Evolutionary conservation across 192 early-diverging fungal species (phyloP).

Genomic region (Chytriomyces sp.): DNA sequence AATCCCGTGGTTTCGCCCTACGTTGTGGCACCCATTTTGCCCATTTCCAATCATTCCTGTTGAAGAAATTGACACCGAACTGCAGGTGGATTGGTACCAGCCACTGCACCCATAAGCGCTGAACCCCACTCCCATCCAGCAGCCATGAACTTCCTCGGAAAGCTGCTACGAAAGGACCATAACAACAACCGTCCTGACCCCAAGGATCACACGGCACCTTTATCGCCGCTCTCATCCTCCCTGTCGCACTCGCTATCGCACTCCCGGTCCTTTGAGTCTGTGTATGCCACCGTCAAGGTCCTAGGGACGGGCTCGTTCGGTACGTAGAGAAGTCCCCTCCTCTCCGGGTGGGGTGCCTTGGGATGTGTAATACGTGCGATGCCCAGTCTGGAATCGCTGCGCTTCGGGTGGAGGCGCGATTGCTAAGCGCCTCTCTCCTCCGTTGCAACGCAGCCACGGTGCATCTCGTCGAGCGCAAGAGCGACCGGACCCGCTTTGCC

Average conservation of each 20-base stretch:
- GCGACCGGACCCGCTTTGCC: constrained; percentile 44
- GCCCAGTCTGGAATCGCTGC: not conserved
- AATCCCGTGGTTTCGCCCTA: too few species aligned
- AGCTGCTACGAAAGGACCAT: not conserved
- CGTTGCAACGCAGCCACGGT: not conserved
- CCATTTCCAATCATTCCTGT: too few species aligned
- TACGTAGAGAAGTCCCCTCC: not conserved
- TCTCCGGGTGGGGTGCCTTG: not conserved
- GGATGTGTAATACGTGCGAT: not conserved
- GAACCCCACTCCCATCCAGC: too few species aligned
- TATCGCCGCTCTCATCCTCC: not conserved
- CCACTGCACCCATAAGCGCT: too few species aligned
- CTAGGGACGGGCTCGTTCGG: constrained; percentile 21
- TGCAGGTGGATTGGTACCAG: too few species aligned
- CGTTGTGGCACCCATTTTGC: too few species aligned
- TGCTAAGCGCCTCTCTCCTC: not conserved
- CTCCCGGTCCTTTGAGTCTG: not conserved
- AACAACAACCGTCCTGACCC: not conserved
- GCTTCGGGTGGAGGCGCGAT: too few species aligned
- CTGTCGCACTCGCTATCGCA: not conserved
- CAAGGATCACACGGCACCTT: not conserved
- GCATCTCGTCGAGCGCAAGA: constrained; percentile 11
- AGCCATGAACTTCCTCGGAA: not conserved
- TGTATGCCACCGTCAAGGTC: not conserved
- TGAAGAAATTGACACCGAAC: too few species aligned